Conservation (phyloP, 306 rosid species). For the Begonia masoniana region DNA sequence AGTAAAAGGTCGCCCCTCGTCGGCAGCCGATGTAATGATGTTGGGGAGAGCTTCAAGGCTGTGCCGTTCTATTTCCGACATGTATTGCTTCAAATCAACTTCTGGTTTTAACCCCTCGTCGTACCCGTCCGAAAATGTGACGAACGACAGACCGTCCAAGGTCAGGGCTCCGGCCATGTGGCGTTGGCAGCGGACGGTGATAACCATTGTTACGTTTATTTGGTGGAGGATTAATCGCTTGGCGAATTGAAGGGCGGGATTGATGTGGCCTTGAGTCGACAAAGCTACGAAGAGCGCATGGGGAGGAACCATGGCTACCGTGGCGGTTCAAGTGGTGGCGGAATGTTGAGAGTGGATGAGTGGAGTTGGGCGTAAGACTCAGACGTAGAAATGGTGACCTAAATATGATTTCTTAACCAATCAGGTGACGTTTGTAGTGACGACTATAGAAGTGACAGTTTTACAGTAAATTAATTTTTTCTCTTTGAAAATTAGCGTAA, state of each 20-base stretch:
- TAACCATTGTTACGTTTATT: slow-evolving; percentile 22
- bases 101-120: slow-evolving; percentile 8
- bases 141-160: slow-evolving; percentile 3
- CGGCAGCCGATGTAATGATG: not conserved
- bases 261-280: slow-evolving; percentile 37
- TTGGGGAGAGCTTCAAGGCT: slow-evolving; percentile 9
- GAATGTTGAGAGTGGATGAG: no score
- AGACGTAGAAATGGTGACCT: no score
- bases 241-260: slow-evolving; percentile 34
- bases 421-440: no score
- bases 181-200: slow-evolving; percentile 5
- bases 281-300: slow-evolving; percentile 26
- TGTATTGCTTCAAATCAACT: not conserved
- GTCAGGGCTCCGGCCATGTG: not conserved
- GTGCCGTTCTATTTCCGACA: slow-evolving; percentile 5
- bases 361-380: no score
- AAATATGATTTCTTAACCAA: no score
- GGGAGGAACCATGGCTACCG: slow-evolving; percentile 1
- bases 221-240: slow-evolving; percentile 18
- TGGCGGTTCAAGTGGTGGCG: no score
- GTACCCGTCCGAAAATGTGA: slow-evolving; percentile 5
- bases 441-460: no score
- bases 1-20: slow-evolving; percentile 9
- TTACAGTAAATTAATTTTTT: no score
- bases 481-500: no score